Evolutionary conservation across 768 basidiomycete genomes (phyloP).

Genomic region (Hypsizygus marmoreus): DNA sequence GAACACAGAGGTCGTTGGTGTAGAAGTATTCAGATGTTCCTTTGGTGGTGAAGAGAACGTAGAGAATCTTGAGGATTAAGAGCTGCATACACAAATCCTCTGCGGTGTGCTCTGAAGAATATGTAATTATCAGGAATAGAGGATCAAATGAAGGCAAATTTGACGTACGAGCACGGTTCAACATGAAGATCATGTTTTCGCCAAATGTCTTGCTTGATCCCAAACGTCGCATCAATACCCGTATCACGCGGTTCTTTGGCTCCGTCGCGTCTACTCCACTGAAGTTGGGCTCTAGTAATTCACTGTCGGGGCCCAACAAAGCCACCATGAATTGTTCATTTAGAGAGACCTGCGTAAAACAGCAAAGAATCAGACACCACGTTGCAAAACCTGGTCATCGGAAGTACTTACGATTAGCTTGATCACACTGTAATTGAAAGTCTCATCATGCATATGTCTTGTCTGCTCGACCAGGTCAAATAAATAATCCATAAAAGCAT

Average conservation of each 20-base stretch:
- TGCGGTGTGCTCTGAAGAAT: conserved; percentile 67
- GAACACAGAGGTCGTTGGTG: conserved; percentile 93
- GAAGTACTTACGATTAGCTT: conserved; percentile 76
- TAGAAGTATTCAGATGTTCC: conserved; percentile 96
- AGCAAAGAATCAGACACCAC: neutral
- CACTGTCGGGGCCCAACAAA: conserved; percentile 44
- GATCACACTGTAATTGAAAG: conserved; percentile 94
- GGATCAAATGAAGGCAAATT: neutral
- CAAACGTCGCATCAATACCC: conserved; percentile 80
- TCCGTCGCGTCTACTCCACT: conserved; percentile 32
- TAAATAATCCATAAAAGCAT: conserved; percentile 83
- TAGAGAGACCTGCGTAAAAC: conserved; percentile 88
- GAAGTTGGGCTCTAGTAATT: conserved; percentile 11
- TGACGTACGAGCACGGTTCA: conserved; percentile 87
- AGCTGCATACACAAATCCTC: conserved; percentile 96
- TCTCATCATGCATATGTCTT: conserved; percentile 83
- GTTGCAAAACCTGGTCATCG: neutral
- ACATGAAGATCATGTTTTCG: conserved; percentile 98
- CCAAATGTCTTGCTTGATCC: conserved; percentile 94
- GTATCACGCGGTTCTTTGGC: conserved; percentile 75
- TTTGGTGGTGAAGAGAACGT: conserved; percentile 91
- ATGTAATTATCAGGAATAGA: neutral
- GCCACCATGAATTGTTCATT: conserved; percentile 99
- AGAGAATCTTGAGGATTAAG: conserved; percentile 91
- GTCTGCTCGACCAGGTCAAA: conserved; percentile 96